phyloP scores from a whole-genome alignment of 495 filamentous ascomycete genomes.

The Xeromyces bisporus region DNA sequence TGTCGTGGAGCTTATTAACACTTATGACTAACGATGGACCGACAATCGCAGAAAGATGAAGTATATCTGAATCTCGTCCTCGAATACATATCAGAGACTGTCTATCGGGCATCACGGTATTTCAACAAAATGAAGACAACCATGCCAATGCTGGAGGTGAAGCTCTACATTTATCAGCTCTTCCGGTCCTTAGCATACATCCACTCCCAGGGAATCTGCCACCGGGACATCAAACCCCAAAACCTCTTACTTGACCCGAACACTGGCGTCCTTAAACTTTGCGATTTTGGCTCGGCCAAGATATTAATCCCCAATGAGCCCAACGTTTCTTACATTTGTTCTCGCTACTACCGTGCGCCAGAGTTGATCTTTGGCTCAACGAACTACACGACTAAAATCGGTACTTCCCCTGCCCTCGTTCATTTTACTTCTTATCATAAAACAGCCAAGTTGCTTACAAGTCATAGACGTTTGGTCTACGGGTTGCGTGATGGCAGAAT shows the following conservation, averaged over 20 bases:
- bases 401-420: constrained; percentile 26
- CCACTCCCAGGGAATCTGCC: constrained; percentile 97
- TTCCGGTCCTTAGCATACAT: constrained; percentile 98
- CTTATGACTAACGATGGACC: too few relatives aligned
- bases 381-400: constrained; percentile 99
- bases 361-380: constrained; percentile 98
- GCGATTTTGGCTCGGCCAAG: constrained; percentile 98
- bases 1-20: too few relatives aligned
- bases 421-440: constrained; percentile 5
- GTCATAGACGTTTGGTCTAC: constrained; percentile 95
- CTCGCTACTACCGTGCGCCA: constrained; percentile 92
- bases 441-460: too few relatives aligned
- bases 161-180: constrained; percentile 98
- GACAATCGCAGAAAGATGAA: constrained; percentile 79
- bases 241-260: constrained; percentile 85
- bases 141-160: constrained; percentile 97
- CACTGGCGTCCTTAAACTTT: constrained; percentile 88
- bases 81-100: constrained; percentile 96
- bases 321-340: constrained; percentile 99
- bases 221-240: constrained; percentile 98
- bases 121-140: constrained; percentile 99
- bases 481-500: constrained; percentile 95
- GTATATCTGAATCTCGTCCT: constrained; percentile 97
- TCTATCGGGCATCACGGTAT: constrained; percentile 94
- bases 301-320: constrained; percentile 98